These are phyloP conservation scores for Oryza australiensis DNA, from an alignment of 176 grass and related monocot species.

Conservation along the genomic window DNA sequence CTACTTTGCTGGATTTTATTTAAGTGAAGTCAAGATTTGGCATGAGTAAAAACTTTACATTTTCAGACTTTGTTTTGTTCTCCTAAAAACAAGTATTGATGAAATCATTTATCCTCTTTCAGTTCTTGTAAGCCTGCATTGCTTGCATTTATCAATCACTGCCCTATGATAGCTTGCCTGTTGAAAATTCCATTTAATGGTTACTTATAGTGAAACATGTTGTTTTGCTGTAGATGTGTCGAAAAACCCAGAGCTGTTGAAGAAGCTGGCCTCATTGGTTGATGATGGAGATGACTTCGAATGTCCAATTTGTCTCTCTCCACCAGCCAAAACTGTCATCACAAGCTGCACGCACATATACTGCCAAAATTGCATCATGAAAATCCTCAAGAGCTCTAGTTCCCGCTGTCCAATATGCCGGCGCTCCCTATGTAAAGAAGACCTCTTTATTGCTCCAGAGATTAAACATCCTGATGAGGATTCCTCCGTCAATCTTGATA, in stretches of 20 bases:
- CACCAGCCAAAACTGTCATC: slow-evolving; percentile 76
- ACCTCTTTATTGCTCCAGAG: slow-evolving; percentile 78
- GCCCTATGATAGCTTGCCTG: neutral
- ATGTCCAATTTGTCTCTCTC: slow-evolving; percentile 89
- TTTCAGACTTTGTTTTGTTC: neutral
- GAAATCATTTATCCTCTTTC: neutral
- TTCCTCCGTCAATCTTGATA: slow-evolving; percentile 33
- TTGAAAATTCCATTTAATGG: neutral
- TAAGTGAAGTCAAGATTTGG: neutral
- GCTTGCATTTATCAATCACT: neutral
- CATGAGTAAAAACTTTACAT: neutral
- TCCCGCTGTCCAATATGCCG: slow-evolving; percentile 87
- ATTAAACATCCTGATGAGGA: slow-evolving; percentile 52
- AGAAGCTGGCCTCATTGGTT: slow-evolving; percentile 82
- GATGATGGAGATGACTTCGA: slow-evolving; percentile 96
- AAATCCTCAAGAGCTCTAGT: slow-evolving; percentile 68
- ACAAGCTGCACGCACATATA: slow-evolving; percentile 92
- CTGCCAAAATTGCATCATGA: slow-evolving; percentile 82
- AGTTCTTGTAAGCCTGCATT: neutral
- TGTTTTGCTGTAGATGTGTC: slow-evolving; percentile 66
- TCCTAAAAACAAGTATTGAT: neutral
- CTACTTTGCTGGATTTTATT: neutral
- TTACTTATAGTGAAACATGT: slow-evolving; percentile 28
- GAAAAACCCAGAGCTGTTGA: slow-evolving; percentile 72
- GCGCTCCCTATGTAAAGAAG: slow-evolving; percentile 66